Percentiles rank a stretch among this genome's conserved stretches.
phyloP scores from a whole-genome alignment of 2,329 filamentous ascomycete species.

The Penicillium sp. region DNA sequence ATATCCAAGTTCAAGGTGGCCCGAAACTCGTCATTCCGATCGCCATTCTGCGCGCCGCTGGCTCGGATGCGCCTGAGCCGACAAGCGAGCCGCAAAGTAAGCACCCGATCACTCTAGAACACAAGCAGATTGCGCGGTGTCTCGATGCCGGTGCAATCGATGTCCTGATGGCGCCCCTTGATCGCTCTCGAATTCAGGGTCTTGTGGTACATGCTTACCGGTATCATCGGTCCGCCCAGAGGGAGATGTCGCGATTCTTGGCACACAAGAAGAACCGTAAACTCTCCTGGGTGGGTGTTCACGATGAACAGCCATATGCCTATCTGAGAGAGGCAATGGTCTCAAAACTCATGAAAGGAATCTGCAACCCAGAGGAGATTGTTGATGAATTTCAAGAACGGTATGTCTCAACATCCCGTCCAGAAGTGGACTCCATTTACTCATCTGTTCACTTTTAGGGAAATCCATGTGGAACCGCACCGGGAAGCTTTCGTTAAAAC shows the following conservation, averaged over 20 bases:
- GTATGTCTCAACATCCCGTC: background rate
- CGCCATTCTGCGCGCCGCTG: constrained; percentile 42
- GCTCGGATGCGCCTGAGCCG: constrained; percentile 16
- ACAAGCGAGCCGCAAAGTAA: constrained; percentile 24
- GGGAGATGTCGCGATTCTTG: constrained; percentile 69
- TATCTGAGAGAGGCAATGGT: constrained; percentile 92
- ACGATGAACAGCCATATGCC: constrained; percentile 80
- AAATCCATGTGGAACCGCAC: constrained; percentile 66
- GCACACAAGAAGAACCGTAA: constrained; percentile 74
- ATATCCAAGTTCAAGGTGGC: constrained; percentile 50
- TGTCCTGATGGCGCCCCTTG: constrained; percentile 76
- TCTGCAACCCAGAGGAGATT: constrained; percentile 68
- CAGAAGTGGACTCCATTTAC: background rate
- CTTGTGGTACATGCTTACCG: constrained; percentile 82
- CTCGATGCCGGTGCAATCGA: constrained; percentile 84
- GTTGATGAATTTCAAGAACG: constrained; percentile 61
- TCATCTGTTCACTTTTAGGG: constrained; percentile 20
- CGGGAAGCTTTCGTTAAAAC: constrained; percentile 64
- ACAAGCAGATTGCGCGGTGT: constrained; percentile 64
- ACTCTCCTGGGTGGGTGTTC: constrained; percentile 86
- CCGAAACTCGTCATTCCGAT: constrained; percentile 52
- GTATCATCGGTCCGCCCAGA: constrained; percentile 70
- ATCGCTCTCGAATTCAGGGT: constrained; percentile 68
- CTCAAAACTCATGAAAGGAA: constrained; percentile 81
- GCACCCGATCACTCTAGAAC: constrained; percentile 42